Base-by-base conservation (phyloP, 2,329 filamentous ascomycete genomes). In the Chalara sp. region DNA sequence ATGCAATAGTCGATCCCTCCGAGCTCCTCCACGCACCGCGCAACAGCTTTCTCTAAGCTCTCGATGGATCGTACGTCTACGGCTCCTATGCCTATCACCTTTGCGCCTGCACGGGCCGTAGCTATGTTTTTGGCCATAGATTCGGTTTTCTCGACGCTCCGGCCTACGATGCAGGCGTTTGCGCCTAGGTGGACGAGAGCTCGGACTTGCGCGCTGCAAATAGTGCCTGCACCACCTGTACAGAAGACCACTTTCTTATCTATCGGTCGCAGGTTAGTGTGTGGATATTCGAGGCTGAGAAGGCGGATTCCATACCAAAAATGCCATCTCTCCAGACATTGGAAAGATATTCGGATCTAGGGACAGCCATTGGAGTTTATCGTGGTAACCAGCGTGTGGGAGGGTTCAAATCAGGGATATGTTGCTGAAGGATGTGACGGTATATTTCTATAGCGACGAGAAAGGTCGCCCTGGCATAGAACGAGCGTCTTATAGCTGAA, bases 1-100 rank as follows among this genome's bases (percentile, higher is more conserved):
- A 96, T 95, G 52, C 95, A 87, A 67, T 85, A 96, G 68, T 99
- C 93, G 58, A 99, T 91, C 10, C 79, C 77, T 5, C 93, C 93
- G 5, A 99, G 76, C 69, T 96, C 89, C 59, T 82, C 79, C 1
- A 82, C 87, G 63, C 90, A 96, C 56, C 78, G 78, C 52, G 91
- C 86, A 1, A 87, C 91, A 0, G 92, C 90, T 49, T 76, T 76
- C 57, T 86, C 76, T 53, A 96, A 68, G 54, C 76, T 79, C 42
- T 90, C 78, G 10, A 86, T 77, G 65, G 84, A 80, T 62, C 90
- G 81, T 31, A 97, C 92, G 69, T 89, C 76, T 65, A 88, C 76
- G 65, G 84, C 82, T 12, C 91, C 90, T 52, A 97, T 83, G 2
- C 89, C 92, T 45, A 99, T 76, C 30, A 97, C 92, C 64, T 85